Base-by-base conservation (phyloP, 352 stramenopile genomes). In the Phytophthora constricta region DNA sequence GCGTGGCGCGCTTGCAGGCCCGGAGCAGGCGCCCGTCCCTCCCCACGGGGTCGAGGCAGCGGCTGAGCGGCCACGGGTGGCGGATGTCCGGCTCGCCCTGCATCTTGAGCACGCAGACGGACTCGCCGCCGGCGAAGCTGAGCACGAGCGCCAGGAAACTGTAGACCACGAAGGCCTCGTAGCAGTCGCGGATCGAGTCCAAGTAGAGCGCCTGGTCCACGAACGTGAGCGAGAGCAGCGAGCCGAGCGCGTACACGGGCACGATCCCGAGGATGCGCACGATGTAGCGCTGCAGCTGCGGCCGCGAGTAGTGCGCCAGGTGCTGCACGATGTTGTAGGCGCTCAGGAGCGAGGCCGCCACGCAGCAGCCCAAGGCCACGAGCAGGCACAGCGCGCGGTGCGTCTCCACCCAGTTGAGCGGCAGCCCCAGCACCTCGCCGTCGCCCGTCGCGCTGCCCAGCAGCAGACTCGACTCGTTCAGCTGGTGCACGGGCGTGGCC, bases 81-180 rank as follows among this genome's bases (percentile, higher is more conserved):
- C 73, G 79, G 55, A 97, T 84, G 37, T 93, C 82, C 0, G 84
- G 74, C 54, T 96, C 84, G 55, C 82, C 76, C 58, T 96, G 90
- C 82, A 97, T 97, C 65, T 95, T 93, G 34, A 91, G 65, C 26
- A 96, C 86, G 58, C 90, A 97, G 25, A 93, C 90, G 39, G 79
- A 93, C 65, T 98, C 91, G 19, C 92, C 92, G 22, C 92, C 87
- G 17, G 83, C 79, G 64, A 93, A 97, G 51, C 89, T 93, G 1
- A 98, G 80, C 55, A 98, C 90, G 9, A 98, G 77, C 39, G 92
- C 91, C 4, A 98, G 68, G 69, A 98, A 98, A 26, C 76, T 94
- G 68, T 98, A 98, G 27, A 98, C 87, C 19, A 98, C 92, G 58
- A 97, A 98, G 1, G 93, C 92, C 62, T 98, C 93, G 72, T 97